Evolutionary conservation across 768 basidiomycete genomes (phyloP).

Genomic region (Leccinellum luteum): DNA sequence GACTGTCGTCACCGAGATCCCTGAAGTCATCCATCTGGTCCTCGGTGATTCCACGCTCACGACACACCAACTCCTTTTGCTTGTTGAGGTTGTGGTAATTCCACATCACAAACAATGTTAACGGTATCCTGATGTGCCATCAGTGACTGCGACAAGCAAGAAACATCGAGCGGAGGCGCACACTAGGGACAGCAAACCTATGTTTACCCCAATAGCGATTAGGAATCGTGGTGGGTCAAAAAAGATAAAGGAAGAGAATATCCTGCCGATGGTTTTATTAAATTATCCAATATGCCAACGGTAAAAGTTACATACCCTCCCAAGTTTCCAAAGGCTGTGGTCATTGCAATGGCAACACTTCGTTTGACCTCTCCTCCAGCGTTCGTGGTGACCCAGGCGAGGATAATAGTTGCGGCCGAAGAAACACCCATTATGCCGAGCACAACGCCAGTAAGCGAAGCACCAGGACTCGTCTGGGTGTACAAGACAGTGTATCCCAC

Average conservation of each 20-base stretch:
- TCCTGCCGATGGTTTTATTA: conserved; percentile 19
- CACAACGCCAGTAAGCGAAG: conserved; percentile 42
- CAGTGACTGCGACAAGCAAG: conserved; percentile 25
- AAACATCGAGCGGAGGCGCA: conserved; percentile 12
- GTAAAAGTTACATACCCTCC: conserved; percentile 41
- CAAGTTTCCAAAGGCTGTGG: conserved; percentile 54
- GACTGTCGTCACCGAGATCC: conserved; percentile 50
- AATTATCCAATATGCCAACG: background rate
- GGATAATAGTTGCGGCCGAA: conserved; percentile 38
- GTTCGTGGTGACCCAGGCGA: conserved; percentile 54
- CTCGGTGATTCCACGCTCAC: conserved; percentile 40
- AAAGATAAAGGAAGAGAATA: conserved; percentile 42
- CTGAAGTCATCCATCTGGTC: conserved; percentile 38
- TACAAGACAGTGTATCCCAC: conserved; percentile 50
- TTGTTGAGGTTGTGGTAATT: conserved; percentile 46
- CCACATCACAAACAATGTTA: conserved; percentile 42
- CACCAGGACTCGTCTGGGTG: conserved; percentile 19
- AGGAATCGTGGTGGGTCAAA: conserved; percentile 36
- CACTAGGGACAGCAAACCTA: conserved; percentile 26
- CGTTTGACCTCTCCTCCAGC: conserved; percentile 53
- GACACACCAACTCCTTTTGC: conserved; percentile 42
- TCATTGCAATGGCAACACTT: conserved; percentile 47
- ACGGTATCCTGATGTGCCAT: conserved; percentile 33
- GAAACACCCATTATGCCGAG: conserved; percentile 49
- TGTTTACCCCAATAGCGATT: conserved; percentile 30